These are phyloP conservation scores for barley (Hordeum vulgare) DNA, from an alignment of 176 grass and related monocot species.

Conservation along the genomic window DNA sequence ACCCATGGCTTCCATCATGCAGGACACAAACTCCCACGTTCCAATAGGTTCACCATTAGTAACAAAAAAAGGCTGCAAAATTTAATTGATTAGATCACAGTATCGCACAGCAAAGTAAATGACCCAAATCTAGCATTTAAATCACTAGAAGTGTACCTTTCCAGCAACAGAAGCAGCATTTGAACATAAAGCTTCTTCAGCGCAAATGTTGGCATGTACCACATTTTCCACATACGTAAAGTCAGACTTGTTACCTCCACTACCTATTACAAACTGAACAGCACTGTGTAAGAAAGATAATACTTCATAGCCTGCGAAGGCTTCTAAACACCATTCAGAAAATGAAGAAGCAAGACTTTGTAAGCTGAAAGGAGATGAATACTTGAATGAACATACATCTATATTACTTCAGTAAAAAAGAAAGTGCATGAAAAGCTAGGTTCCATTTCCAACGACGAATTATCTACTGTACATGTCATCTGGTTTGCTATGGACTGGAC, in stretches of 20 bases:
- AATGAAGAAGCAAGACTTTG: neutral
- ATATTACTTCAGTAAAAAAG: neutral
- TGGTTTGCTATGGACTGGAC: neutral
- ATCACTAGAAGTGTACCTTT: slow-evolving; percentile 45
- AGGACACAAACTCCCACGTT: slow-evolving; percentile 87
- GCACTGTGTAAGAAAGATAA: slow-evolving; percentile 13
- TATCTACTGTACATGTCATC: neutral
- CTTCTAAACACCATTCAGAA: slow-evolving; percentile 1
- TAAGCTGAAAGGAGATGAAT: neutral
- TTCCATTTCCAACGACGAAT: neutral
- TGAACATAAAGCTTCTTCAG: slow-evolving; percentile 52
- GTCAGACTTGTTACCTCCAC: slow-evolving; percentile 54
- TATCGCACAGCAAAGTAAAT: slow-evolving; percentile 15
- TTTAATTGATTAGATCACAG: neutral
- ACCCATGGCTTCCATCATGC: slow-evolving; percentile 75
- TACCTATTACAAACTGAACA: slow-evolving; percentile 71
- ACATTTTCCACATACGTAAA: slow-evolving; percentile 78
- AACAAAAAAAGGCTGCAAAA: slow-evolving; percentile 75
- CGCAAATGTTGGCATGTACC: slow-evolving; percentile 58
- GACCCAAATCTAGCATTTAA: neutral
- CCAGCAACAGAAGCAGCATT: slow-evolving; percentile 47
- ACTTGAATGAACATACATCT: neutral
- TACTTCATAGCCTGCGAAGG: slow-evolving; percentile 5
- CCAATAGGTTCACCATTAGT: slow-evolving; percentile 70
- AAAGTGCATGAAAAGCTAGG: neutral